phyloP scores from a whole-genome alignment of 352 stramenopile genomes.

The Globisporangium solare region DNA sequence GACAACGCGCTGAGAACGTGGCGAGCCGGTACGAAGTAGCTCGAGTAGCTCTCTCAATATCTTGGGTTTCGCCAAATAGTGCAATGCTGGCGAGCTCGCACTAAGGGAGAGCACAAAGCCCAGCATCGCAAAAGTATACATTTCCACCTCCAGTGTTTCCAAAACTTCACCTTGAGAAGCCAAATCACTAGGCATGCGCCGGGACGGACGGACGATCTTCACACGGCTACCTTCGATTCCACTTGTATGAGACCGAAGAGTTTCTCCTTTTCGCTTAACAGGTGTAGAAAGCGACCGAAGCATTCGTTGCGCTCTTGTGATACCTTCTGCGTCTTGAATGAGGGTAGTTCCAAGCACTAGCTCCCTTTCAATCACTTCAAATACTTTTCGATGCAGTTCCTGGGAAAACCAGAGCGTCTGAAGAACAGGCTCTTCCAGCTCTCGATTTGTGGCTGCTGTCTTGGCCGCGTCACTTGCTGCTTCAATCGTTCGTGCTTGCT shows the following conservation, averaged over 20 bases:
- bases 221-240: conserved; percentile 21
- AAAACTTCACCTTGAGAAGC: conserved; percentile 36
- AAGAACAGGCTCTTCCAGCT: conserved; percentile 67
- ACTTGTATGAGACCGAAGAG: conserved; percentile 41
- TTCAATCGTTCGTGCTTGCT: conserved; percentile 49
- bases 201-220: not conserved
- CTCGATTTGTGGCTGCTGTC: conserved; percentile 58
- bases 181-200: conserved; percentile 24
- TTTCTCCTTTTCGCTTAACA: conserved; percentile 39
- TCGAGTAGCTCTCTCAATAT: conserved; percentile 74
- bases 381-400: conserved; percentile 84
- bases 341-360: conserved; percentile 62
- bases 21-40: conserved; percentile 71
- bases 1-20: conserved; percentile 75
- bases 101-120: conserved; percentile 82
- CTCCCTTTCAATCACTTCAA: conserved; percentile 82
- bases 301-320: conserved; percentile 79
- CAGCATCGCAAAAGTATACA: conserved; percentile 61
- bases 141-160: conserved; percentile 78
- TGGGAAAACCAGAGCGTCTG: conserved; percentile 86
- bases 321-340: conserved; percentile 64
- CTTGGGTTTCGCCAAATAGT: conserved; percentile 49
- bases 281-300: conserved; percentile 79
- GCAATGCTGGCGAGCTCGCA: conserved; percentile 48
- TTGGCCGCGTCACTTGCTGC: conserved; percentile 79